These are phyloP conservation scores for Aurantiochytrium sp. DNA, from an alignment of 108 stramenopile species.

Conservation along the genomic window DNA sequence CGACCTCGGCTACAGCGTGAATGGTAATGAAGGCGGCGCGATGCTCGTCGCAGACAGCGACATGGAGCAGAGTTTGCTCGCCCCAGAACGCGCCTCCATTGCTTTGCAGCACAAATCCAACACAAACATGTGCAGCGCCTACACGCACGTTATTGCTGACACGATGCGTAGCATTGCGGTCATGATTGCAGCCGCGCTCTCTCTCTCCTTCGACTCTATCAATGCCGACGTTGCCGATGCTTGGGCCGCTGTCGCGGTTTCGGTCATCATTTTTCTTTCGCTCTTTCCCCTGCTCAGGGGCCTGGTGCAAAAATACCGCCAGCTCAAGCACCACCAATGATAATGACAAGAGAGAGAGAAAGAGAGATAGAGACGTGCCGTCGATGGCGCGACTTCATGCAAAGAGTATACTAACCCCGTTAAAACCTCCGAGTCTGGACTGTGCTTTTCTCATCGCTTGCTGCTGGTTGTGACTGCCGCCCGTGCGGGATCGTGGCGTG, in stretches of 20 bases:
- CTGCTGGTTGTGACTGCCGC: too few relatives aligned
- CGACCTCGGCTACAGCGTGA: background rate
- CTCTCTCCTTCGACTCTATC: background rate
- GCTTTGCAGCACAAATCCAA: background rate
- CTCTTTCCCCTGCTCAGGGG: background rate
- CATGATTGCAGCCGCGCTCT: background rate
- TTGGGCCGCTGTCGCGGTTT: slow-evolving; percentile 10
- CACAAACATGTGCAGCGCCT: slow-evolving; percentile 20
- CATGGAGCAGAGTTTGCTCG: background rate
- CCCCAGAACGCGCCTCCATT: background rate
- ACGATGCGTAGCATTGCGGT: background rate
- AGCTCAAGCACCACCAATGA: background rate
- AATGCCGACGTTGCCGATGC: background rate
- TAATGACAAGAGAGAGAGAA: background rate
- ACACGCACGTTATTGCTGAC: slow-evolving; percentile 21
- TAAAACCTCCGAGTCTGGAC: too few relatives aligned
- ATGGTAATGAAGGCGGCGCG: too few relatives aligned
- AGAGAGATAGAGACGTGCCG: too few relatives aligned
- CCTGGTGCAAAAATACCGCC: background rate
- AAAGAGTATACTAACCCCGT: too few relatives aligned
- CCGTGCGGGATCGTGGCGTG: too few relatives aligned
- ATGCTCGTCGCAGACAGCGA: too few relatives aligned
- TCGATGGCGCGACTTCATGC: too few relatives aligned
- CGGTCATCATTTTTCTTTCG: background rate
- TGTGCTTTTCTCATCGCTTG: too few relatives aligned